A percentile compares a stretch with the other conserved stretches of the same genome.
phyloP scores from a whole-genome alignment of 768 basidiomycete species.

The Tricholoma matsutake region DNA sequence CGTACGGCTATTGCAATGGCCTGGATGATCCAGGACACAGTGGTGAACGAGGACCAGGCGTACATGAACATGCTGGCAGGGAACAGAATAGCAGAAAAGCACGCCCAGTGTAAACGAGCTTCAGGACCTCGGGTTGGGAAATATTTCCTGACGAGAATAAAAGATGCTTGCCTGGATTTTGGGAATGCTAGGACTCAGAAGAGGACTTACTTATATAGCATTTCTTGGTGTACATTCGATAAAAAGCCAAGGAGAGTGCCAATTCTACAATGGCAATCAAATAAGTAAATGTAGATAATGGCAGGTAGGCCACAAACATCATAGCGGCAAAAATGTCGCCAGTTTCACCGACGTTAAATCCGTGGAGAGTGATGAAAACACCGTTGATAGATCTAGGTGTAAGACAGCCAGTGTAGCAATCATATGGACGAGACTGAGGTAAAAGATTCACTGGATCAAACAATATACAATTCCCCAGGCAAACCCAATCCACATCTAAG shows the following conservation, averaged over 20 bases:
- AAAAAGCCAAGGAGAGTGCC: constrained; percentile 49
- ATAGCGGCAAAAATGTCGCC: constrained; percentile 61
- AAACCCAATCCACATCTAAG: constrained; percentile 68
- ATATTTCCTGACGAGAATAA: constrained; percentile 24
- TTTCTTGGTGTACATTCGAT: constrained; percentile 46
- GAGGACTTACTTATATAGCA: constrained; percentile 40
- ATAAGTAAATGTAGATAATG: background rate
- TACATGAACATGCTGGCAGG: constrained; percentile 68
- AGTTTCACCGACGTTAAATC: constrained; percentile 54
- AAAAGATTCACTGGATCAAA: constrained; percentile 26
- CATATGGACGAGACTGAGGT: background rate
- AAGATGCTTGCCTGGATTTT: too few relatives aligned
- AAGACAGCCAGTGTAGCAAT: background rate
- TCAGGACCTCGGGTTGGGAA: constrained; percentile 42
- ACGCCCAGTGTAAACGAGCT: constrained; percentile 61
- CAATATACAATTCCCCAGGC: constrained; percentile 76
- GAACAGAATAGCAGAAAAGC: constrained; percentile 50
- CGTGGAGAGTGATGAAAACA: constrained; percentile 54
- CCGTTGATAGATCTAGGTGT: constrained; percentile 48
- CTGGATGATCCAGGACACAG: constrained; percentile 59
- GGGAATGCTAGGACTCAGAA: background rate
- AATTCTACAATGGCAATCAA: constrained; percentile 34
- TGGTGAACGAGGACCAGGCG: constrained; percentile 58
- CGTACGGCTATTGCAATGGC: constrained; percentile 48
- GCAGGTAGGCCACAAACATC: constrained; percentile 30